phyloP scores from a whole-genome alignment of 179 eudicot genomes.

The Corrigiola litoralis region DNA sequence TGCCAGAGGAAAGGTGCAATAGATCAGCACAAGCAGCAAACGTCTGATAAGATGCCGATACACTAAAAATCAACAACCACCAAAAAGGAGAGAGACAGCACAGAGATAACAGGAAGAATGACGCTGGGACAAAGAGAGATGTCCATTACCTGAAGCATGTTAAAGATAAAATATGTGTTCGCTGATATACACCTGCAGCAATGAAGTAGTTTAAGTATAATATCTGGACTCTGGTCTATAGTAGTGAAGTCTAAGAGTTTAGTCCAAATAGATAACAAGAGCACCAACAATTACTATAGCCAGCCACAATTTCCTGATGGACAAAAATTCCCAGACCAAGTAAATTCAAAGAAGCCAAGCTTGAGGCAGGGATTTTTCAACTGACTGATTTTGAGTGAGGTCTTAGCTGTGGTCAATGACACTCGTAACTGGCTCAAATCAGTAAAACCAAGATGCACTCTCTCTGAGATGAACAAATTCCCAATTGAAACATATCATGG shows the following conservation, averaged over 20 bases:
- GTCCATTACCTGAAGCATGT: constrained; percentile 86
- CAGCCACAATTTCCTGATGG: constrained; percentile 1
- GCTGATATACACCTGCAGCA: constrained; percentile 80
- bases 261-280: constrained; percentile 1
- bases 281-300: not conserved
- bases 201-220: not conserved
- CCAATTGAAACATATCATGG: not conserved
- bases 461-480: not conserved
- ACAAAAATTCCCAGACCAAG: too few relatives aligned
- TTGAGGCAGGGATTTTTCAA: not conserved
- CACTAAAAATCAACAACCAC: not conserved
- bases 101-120: not conserved
- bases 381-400: not conserved
- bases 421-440: not conserved
- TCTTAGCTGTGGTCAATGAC: not conserved
- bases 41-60: not conserved
- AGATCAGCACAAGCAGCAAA: not conserved
- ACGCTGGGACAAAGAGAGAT: not conserved
- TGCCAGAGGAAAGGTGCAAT: constrained; percentile 29
- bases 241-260: not conserved
- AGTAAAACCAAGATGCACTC: not conserved
- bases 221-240: not conserved
- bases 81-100: not conserved
- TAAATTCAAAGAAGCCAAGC: too few relatives aligned
- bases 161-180: constrained; percentile 76